A percentile compares a stretch with the other conserved stretches of the same genome.
phyloP scores from a whole-genome alignment of 768 basidiomycete genomes.

The Auriscalpium orientale region DNA sequence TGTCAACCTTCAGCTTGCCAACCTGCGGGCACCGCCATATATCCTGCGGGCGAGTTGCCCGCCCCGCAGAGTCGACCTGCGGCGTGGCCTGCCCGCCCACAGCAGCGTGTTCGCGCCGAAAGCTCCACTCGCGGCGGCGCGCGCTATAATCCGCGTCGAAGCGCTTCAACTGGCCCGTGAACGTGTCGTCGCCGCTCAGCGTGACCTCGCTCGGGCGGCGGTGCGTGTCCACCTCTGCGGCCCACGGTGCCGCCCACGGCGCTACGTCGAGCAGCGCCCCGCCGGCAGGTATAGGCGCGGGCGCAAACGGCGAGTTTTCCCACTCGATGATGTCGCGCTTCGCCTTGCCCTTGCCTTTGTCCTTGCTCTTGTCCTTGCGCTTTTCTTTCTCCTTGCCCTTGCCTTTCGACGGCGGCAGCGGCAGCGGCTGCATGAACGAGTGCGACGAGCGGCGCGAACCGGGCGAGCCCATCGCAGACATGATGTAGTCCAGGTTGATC shows the following conservation, averaged over 20 bases:
- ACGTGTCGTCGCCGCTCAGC: conserved; percentile 28
- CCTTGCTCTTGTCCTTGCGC: neutral
- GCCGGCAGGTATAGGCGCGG: neutral
- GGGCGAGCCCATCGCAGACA: neutral
- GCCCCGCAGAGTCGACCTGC: too few relatives aligned
- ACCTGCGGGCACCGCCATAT: conserved; percentile 24
- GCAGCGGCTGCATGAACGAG: conserved; percentile 3
- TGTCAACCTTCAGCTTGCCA: conserved; percentile 23
- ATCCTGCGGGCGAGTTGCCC: neutral
- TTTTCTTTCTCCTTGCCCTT: neutral
- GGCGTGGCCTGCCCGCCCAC: conserved; percentile 6
- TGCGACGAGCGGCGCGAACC: conserved; percentile 1
- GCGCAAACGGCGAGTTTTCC: neutral
- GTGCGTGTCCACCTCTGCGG: neutral
- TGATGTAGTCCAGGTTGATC: conserved; percentile 1
- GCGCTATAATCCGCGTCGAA: conserved; percentile 36
- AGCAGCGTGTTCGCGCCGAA: conserved; percentile 27
- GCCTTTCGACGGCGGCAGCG: neutral
- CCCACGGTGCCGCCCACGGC: conserved; percentile 2
- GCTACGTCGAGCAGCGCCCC: neutral
- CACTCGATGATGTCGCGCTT: neutral
- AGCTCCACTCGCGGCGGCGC: conserved; percentile 46
- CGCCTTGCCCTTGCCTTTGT: neutral
- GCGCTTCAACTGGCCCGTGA: conserved; percentile 26
- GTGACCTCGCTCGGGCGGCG: conserved; percentile 3